phyloP scores from a whole-genome alignment of 129 eudicot genomes.

The Tagetes patula region DNA sequence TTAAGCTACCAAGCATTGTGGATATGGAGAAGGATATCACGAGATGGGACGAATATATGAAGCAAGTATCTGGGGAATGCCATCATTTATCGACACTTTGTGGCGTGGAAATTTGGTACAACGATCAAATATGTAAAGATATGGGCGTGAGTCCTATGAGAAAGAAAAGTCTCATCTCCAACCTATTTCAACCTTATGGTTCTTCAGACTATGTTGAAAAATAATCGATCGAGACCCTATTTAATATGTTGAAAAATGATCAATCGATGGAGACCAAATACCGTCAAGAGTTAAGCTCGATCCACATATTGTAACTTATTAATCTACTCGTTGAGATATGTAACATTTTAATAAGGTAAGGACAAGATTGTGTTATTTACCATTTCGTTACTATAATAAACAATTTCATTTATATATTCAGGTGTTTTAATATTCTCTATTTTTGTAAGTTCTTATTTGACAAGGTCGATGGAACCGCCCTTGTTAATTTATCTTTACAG shows the following conservation, averaged over 20 bases:
- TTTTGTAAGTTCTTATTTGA: no score
- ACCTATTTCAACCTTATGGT: slow-evolving; percentile 52
- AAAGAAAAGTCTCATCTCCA: slow-evolving; percentile 45
- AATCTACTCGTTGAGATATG: background rate
- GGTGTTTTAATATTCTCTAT: no score
- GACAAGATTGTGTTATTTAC: background rate
- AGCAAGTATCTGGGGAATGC: slow-evolving; percentile 43
- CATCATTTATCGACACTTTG: slow-evolving; percentile 42
- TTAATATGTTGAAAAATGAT: slow-evolving; percentile 29
- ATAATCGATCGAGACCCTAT: background rate
- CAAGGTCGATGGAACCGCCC: no score
- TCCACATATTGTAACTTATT: background rate
- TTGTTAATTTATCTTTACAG: no score
- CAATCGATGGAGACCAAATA: background rate
- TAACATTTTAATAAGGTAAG: background rate
- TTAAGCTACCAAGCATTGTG: slow-evolving; percentile 49
- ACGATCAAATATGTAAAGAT: slow-evolving; percentile 56
- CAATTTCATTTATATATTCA: no score
- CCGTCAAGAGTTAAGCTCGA: background rate
- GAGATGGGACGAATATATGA: slow-evolving; percentile 50
- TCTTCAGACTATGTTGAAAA: slow-evolving; percentile 40
- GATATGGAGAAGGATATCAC: slow-evolving; percentile 60
- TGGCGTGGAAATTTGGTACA: slow-evolving; percentile 52
- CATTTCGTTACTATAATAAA: background rate
- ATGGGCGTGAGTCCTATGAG: slow-evolving; percentile 47